Conservation (phyloP, 208 protist genomes). For the Acanthamoeba lenticulata region DNA sequence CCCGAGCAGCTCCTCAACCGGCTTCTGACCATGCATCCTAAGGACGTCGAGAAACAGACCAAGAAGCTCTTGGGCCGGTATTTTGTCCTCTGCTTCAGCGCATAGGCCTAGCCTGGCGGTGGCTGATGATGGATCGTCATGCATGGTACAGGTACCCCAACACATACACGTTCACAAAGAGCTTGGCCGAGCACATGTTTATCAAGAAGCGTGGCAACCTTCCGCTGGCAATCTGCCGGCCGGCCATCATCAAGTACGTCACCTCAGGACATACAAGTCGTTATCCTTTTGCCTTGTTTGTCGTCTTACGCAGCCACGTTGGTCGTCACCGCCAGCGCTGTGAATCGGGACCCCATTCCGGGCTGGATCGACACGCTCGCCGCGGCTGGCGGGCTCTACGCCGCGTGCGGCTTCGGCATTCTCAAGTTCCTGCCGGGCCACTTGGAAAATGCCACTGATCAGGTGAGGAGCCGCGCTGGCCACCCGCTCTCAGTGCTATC, state of each 20-base stretch:
- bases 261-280: not conserved
- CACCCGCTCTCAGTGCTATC: too few relatives aligned
- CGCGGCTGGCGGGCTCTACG: conserved; percentile 72
- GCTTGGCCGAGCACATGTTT: conserved; percentile 74
- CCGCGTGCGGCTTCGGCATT: conserved; percentile 77
- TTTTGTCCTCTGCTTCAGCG: too few relatives aligned
- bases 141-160: conserved; percentile 69
- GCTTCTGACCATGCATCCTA: conserved; percentile 71
- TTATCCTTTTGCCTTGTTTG: not conserved
- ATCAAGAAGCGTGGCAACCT: conserved; percentile 71
- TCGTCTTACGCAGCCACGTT: not conserved
- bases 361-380: conserved; percentile 78
- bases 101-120: not conserved
- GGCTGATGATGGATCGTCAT: not conserved
- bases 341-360: conserved; percentile 72
- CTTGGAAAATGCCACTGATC: conserved; percentile 45
- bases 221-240: conserved; percentile 74
- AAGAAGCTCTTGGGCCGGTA: conserved; percentile 70
- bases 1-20: conserved; percentile 76
- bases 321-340: conserved; percentile 15
- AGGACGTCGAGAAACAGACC: conserved; percentile 76
- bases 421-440: conserved; percentile 76
- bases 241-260: conserved; percentile 68
- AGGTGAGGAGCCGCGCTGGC: too few relatives aligned
- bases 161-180: conserved; percentile 81